Conservation (phyloP, 1,139 yeast genomes). For the Pichia sp. region DNA sequence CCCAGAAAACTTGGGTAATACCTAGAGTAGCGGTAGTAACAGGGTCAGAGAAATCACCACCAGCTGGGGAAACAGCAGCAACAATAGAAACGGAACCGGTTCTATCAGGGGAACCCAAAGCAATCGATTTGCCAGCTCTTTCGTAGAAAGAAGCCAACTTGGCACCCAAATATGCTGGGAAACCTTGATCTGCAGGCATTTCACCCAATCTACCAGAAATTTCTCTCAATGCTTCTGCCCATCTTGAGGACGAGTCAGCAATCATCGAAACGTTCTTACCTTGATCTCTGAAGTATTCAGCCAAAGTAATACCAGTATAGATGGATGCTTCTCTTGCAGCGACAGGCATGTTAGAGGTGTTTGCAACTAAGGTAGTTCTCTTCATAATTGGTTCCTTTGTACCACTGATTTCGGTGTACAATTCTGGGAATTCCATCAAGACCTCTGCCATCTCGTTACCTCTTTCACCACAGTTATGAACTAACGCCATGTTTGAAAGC, state of each 20-base stretch:
- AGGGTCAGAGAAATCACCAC: slow-evolving; percentile 99
- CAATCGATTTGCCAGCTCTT: slow-evolving; percentile 97
- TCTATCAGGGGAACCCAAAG: slow-evolving; percentile 95
- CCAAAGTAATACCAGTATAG: slow-evolving; percentile 96
- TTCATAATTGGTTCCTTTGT: slow-evolving; percentile 98
- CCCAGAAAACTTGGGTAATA: slow-evolving; percentile 99
- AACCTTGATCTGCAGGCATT: slow-evolving; percentile 99
- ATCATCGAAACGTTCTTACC: slow-evolving; percentile 98
- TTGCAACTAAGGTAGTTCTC: slow-evolving; percentile 97
- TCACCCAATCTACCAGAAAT: slow-evolving; percentile 99
- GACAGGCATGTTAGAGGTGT: slow-evolving; percentile 99
- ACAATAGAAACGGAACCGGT: slow-evolving; percentile 96
- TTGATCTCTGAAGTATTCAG: slow-evolving; percentile 99
- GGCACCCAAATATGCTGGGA: slow-evolving; percentile 99
- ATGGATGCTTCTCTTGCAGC: slow-evolving; percentile 99
- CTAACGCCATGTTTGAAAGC: slow-evolving; percentile 33
- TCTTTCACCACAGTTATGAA: slow-evolving; percentile 59
- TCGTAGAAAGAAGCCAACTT: slow-evolving; percentile 97
- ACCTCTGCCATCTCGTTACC: slow-evolving; percentile 99
- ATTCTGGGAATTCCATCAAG: slow-evolving; percentile 98
- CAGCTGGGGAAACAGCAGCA: slow-evolving; percentile 99
- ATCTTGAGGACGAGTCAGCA: slow-evolving; percentile 99
- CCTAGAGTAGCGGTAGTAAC: slow-evolving; percentile 97
- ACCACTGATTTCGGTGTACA: slow-evolving; percentile 84
- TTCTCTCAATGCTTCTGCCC: slow-evolving; percentile 99